Conservation (phyloP, 2,329 filamentous ascomycete species). For the Trichophyton verrucosum region DNA sequence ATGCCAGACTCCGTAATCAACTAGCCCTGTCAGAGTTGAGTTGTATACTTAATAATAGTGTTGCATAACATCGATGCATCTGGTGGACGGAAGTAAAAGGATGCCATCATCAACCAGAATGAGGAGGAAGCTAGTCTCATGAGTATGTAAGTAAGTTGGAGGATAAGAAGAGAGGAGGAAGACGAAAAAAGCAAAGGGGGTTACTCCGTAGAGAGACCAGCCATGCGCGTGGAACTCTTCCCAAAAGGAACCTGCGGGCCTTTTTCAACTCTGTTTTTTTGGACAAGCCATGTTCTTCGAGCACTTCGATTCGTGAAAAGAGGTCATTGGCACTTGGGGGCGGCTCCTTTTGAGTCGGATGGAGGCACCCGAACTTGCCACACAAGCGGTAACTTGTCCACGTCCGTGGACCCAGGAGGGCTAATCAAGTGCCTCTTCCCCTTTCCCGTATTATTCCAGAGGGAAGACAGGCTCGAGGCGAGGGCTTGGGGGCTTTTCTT, state of each 20-base stretch:
- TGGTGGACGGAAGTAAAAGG: background rate
- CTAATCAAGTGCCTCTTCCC: background rate
- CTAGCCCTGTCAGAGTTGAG: background rate
- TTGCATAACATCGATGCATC: conserved; percentile 1
- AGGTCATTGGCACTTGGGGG: conserved; percentile 1
- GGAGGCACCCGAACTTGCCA: conserved; percentile 1
- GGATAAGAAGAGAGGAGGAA: background rate
- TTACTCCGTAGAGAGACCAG: background rate
- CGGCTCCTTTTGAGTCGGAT: conserved; percentile 4
- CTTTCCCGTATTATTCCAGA: background rate
- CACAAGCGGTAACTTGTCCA: conserved; percentile 3
- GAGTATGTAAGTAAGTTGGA: background rate
- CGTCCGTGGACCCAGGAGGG: background rate
- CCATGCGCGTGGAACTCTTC: conserved; percentile 5
- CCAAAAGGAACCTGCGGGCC: conserved; percentile 4
- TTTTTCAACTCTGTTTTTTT: conserved; percentile 2
- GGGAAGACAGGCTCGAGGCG: background rate
- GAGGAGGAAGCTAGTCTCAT: background rate
- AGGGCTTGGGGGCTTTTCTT: background rate
- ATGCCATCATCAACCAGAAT: too few species aligned
- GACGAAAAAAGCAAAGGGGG: background rate
- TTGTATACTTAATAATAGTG: background rate
- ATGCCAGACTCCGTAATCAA: background rate
- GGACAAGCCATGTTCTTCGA: background rate
- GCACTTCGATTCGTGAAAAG: background rate